phyloP scores from a whole-genome alignment of 306 rosid species.

The Cercis canadensis region DNA sequence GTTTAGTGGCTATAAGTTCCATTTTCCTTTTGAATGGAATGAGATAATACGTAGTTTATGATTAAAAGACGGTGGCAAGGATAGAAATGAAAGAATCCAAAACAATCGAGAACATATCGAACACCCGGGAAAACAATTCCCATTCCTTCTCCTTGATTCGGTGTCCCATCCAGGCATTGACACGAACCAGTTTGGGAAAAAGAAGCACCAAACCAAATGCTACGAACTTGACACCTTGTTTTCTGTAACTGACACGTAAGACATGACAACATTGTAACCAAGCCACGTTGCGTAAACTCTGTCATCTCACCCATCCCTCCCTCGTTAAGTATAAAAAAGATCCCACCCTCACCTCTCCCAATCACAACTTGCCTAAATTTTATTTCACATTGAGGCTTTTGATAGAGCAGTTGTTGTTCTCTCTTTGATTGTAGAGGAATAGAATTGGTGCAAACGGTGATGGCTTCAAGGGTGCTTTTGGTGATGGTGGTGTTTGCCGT shows the following conservation, averaged over 20 bases:
- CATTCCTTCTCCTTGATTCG: slow-evolving; percentile 6
- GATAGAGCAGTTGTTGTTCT: background rate
- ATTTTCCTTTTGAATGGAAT: too few species aligned
- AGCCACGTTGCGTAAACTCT: slow-evolving; percentile 49
- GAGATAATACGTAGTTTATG: too few species aligned
- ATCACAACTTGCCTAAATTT: background rate
- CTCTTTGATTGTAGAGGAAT: too few species aligned
- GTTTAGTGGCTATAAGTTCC: too few species aligned
- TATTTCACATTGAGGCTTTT: background rate
- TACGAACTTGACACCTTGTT: slow-evolving; percentile 19
- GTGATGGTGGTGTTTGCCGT: slow-evolving; percentile 25
- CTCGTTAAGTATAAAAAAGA: slow-evolving; percentile 23
- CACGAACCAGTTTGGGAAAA: slow-evolving; percentile 23
- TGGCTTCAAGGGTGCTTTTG: slow-evolving; percentile 50
- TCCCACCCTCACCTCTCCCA: background rate
- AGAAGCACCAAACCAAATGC: background rate
- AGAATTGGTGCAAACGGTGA: background rate
- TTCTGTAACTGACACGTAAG: slow-evolving; percentile 42
- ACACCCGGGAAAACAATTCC: too few species aligned
- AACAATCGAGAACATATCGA: background rate
- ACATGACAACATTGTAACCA: background rate
- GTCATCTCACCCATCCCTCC: slow-evolving; percentile 8
- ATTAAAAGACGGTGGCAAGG: slow-evolving; percentile 22
- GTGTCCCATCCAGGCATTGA: slow-evolving; percentile 34
- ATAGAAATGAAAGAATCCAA: slow-evolving; percentile 10